Evolutionary conservation across 192 early-diverging fungal species (phyloP).

Genomic region (Coemansia sp.): DNA sequence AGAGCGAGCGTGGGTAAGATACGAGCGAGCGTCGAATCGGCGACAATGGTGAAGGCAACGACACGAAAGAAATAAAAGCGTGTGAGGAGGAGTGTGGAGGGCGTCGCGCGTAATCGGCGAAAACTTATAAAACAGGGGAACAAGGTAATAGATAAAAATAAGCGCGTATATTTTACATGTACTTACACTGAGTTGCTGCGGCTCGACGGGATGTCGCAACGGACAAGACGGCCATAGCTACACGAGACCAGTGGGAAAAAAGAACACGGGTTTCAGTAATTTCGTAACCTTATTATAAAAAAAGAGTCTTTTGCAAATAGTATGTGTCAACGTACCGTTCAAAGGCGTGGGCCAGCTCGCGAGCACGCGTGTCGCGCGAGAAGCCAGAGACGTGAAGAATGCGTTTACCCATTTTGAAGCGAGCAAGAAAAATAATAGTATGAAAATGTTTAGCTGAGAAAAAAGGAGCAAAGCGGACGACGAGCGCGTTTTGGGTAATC

Average conservation of each 20-base stretch:
- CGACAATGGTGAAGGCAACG: too few relatives aligned
- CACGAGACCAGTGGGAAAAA: constrained; percentile 4
- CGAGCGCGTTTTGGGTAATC: background rate
- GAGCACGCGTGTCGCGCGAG: constrained; percentile 71
- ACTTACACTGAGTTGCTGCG: constrained; percentile 72
- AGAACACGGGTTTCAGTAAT: background rate
- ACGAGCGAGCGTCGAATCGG: too few relatives aligned
- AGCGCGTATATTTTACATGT: background rate
- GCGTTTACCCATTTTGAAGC: constrained; percentile 45
- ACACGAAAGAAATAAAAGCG: too few relatives aligned
- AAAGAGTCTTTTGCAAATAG: background rate
- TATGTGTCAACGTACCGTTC: constrained; percentile 66
- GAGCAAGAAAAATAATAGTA: background rate
- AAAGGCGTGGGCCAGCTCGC: constrained; percentile 93
- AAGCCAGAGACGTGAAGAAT: constrained; percentile 88
- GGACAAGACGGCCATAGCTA: constrained; percentile 81
- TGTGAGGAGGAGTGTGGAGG: too few relatives aligned
- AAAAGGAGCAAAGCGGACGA: background rate
- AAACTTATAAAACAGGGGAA: too few relatives aligned
- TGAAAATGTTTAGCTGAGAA: background rate
- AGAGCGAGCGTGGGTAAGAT: too few relatives aligned
- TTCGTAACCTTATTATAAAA: background rate
- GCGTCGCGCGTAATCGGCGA: too few relatives aligned
- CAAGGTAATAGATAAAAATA: too few relatives aligned
- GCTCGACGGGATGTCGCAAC: constrained; percentile 83